Evolutionary conservation across 306 rosid species (phyloP), one percentile per base, ranked within the genome.

Genomic region (Hylodesmum podocarpum): DNA sequence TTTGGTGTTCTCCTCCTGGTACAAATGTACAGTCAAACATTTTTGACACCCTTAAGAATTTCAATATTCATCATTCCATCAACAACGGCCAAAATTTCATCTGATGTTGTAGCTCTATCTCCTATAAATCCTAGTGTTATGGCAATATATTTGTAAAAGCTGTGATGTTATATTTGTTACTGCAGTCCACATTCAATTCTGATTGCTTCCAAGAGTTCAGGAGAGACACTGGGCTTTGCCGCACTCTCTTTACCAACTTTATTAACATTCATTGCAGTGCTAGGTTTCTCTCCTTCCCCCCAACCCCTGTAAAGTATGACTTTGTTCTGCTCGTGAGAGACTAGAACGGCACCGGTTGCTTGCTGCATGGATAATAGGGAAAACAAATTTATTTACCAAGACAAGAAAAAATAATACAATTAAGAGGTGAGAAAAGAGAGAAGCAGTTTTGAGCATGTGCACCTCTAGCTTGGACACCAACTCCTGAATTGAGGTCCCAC

Each of bases 231-330:
- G 21, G 73, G 88, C 61, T 51, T 81, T 78, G 83, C 21, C 40
- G 24, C 73, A 51, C 70, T 70, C 67, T 54, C 84, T 77, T 66
- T 66, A 53, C 7, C 57, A 31, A 10, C 41, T 18, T 63, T 46
- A 10, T 33, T 72, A 34, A 18, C 61, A 24, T 79, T 81, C 77
- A 75, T 66, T 29, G 50, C 61, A 29, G 65, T 10, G 16, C 49
- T 66, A 47, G 57, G 82, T 43, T 65, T 68, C 63, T 82, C 86
- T 84, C 65, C 91, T 37, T 86, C 91, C 22, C 94, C 97, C 97
- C 98, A 92, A 43, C 97, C 97, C 79, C 97, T 75, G 82, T 90
- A 95, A 73, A 95, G 93, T 75, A 95, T 88, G 54, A 95, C 84
- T 74, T 92, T 95, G 83, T 85, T 86, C 16, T 95, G 97, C 83